A percentile compares a stretch with the other conserved stretches of the same genome.
Conservation (phyloP, 2,329 filamentous ascomycete genomes). For the Furcasterigmium sp. region DNA sequence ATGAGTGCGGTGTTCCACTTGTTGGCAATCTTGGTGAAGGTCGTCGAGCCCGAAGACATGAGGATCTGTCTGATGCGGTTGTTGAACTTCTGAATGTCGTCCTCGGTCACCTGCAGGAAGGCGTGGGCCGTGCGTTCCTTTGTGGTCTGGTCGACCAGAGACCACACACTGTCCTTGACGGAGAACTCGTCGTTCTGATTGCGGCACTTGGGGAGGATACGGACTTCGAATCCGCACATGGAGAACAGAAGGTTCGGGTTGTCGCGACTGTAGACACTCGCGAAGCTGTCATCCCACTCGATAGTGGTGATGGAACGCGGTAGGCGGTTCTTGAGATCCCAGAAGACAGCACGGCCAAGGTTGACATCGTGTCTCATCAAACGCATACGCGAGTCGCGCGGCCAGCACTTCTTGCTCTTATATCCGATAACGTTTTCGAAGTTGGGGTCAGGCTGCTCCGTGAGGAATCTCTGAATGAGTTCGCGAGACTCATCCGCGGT, state of each 20-base stretch:
- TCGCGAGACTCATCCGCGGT: slow-evolving; percentile 91
- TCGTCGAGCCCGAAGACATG: slow-evolving; percentile 99
- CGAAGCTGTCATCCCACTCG: slow-evolving; percentile 98
- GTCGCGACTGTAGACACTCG: slow-evolving; percentile 95
- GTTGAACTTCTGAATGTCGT: slow-evolving; percentile 98
- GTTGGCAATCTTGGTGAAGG: slow-evolving; percentile 99
- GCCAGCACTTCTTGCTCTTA: slow-evolving; percentile 99
- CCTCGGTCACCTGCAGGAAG: slow-evolving; percentile 95
- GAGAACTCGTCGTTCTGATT: slow-evolving; percentile 96
- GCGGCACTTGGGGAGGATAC: slow-evolving; percentile 89
- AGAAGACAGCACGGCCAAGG: slow-evolving; percentile 93
- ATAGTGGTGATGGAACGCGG: slow-evolving; percentile 94
- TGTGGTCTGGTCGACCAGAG: slow-evolving; percentile 88
- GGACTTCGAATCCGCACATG: slow-evolving; percentile 97
- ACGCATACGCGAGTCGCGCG: slow-evolving; percentile 93
- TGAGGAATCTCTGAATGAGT: slow-evolving; percentile 94
- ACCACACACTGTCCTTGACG: slow-evolving; percentile 98
- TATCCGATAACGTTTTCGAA: slow-evolving; percentile 99
- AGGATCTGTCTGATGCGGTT: slow-evolving; percentile 97
- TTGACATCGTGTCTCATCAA: slow-evolving; percentile 99
- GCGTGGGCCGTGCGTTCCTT: slow-evolving; percentile 97
- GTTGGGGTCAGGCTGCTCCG: slow-evolving; percentile 96
- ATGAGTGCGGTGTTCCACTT: slow-evolving; percentile 99
- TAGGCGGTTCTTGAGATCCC: slow-evolving; percentile 96
- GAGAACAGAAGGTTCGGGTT: slow-evolving; percentile 96